These are phyloP conservation scores for Cladosporium austrohemisphaericum DNA, from an alignment of 2,329 filamentous ascomycete species.

Conservation along the genomic window DNA sequence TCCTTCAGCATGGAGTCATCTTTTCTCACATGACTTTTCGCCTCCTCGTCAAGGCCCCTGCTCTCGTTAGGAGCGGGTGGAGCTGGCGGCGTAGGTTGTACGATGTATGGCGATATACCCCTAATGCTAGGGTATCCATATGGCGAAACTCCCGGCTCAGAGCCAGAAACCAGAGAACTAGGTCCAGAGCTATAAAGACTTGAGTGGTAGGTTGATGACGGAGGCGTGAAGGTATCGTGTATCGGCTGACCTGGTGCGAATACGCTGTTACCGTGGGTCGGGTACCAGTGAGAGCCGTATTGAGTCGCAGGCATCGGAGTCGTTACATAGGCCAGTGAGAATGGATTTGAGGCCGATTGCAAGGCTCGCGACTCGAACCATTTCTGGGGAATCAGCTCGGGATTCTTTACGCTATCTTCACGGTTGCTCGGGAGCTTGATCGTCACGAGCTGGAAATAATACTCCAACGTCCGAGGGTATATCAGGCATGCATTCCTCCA, in stretches of 20 bases:
- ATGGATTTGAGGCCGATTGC: too few relatives aligned
- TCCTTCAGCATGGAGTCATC: slow-evolving; percentile 21
- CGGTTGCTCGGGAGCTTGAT: slow-evolving; percentile 63
- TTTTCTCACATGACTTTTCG: neutral
- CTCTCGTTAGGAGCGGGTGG: slow-evolving; percentile 19
- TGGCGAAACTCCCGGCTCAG: slow-evolving; percentile 27
- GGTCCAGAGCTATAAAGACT: slow-evolving; percentile 24
- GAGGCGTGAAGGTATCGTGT: slow-evolving; percentile 24
- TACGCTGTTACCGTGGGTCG: too few relatives aligned
- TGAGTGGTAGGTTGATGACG: slow-evolving; percentile 25
- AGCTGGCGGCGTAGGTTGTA: slow-evolving; percentile 27
- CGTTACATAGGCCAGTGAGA: too few relatives aligned
- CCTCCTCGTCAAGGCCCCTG: slow-evolving; percentile 19
- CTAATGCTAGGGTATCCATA: slow-evolving; percentile 22
- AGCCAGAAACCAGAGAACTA: slow-evolving; percentile 16
- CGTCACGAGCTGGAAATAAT: slow-evolving; percentile 70
- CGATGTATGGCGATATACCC: slow-evolving; percentile 20
- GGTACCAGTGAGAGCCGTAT: too few relatives aligned
- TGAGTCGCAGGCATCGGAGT: too few relatives aligned
- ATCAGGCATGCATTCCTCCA: slow-evolving; percentile 71
- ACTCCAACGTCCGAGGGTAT: slow-evolving; percentile 75
- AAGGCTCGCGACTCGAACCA: too few relatives aligned
- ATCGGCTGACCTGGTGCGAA: too few relatives aligned
- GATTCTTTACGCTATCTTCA: too few relatives aligned
- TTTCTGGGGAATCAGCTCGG: too few relatives aligned